Percentiles rank a stretch among this genome's conserved stretches.
These are phyloP conservation scores for Syncephalastrum racemosum DNA, from an alignment of 371 early-diverging fungal genomes.

Conservation along the genomic window DNA sequence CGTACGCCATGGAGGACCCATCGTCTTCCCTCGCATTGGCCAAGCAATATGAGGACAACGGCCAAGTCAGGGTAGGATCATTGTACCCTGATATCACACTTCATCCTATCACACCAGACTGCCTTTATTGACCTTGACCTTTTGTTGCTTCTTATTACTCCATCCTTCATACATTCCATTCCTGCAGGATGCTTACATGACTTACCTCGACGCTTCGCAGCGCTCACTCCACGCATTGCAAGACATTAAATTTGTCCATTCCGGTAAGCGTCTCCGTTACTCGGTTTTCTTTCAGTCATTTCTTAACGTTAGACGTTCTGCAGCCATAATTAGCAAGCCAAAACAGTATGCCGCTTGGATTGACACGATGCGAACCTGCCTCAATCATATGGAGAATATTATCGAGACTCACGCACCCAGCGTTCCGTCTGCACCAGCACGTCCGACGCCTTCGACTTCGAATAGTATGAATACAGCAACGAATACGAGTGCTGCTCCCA, in stretches of 20 bases:
- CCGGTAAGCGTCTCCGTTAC: slow-evolving; percentile 39
- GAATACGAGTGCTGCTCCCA: no score
- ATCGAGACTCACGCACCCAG: slow-evolving; percentile 31
- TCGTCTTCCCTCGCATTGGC: slow-evolving; percentile 31
- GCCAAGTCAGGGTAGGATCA: slow-evolving; percentile 34
- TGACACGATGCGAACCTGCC: slow-evolving; percentile 36
- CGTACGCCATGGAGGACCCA: slow-evolving; percentile 33
- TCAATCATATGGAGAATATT: slow-evolving; percentile 40
- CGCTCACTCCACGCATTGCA: slow-evolving; percentile 31
- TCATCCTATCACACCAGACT: neutral
- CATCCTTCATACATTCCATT: neutral
- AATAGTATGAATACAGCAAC: no score
- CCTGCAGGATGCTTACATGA: slow-evolving; percentile 44
- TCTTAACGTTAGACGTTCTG: neutral
- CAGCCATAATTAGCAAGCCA: slow-evolving; percentile 48
- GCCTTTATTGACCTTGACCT: no score
- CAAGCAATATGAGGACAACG: slow-evolving; percentile 34
- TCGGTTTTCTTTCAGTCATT: neutral
- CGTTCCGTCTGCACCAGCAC: no score
- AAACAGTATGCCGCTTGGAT: slow-evolving; percentile 34
- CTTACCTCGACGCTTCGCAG: slow-evolving; percentile 32
- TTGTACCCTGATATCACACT: no score
- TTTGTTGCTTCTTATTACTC: no score
- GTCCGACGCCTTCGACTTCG: no score
- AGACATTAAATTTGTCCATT: slow-evolving; percentile 49